Conservation (phyloP, 2,329 filamentous ascomycete genomes). For the Aspergillus sojae region DNA sequence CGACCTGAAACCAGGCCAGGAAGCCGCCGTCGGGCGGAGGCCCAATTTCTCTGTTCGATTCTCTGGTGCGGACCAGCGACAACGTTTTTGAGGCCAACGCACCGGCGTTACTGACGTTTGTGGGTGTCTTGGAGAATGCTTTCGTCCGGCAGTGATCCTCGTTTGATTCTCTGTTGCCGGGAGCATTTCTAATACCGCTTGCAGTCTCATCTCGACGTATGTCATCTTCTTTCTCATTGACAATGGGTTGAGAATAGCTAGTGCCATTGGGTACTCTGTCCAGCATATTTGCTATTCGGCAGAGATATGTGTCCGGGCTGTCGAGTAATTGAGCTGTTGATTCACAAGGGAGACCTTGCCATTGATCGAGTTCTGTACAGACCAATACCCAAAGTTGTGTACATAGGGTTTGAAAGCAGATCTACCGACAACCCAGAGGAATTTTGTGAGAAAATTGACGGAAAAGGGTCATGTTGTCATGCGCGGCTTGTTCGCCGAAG, state of each 20-base stretch:
- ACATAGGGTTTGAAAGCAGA: neutral
- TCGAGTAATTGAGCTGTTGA: neutral
- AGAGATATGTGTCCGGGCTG: neutral
- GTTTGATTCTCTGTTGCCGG: slow-evolving; percentile 24
- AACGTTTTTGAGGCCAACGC: slow-evolving; percentile 32
- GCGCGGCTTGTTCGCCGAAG: neutral
- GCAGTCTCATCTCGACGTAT: slow-evolving; percentile 10
- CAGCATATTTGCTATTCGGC: neutral
- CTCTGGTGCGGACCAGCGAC: slow-evolving; percentile 40
- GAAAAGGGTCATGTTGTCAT: no score
- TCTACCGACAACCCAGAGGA: neutral
- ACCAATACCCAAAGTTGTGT: neutral
- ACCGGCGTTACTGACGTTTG: slow-evolving; percentile 30
- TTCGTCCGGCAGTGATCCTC: slow-evolving; percentile 15
- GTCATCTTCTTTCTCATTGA: slow-evolving; percentile 6
- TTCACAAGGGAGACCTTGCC: neutral
- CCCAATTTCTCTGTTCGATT: slow-evolving; percentile 38
- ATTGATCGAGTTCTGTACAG: neutral
- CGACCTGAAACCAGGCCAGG: slow-evolving; percentile 59
- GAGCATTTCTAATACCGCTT: slow-evolving; percentile 11
- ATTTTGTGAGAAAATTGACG: neutral
- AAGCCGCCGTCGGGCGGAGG: slow-evolving; percentile 55
- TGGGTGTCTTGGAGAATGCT: slow-evolving; percentile 25
- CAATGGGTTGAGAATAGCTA: neutral
- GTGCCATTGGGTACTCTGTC: neutral